These are phyloP conservation scores for Macrophomina tecta DNA, from an alignment of 2,329 filamentous ascomycete genomes.

Conservation along the genomic window DNA sequence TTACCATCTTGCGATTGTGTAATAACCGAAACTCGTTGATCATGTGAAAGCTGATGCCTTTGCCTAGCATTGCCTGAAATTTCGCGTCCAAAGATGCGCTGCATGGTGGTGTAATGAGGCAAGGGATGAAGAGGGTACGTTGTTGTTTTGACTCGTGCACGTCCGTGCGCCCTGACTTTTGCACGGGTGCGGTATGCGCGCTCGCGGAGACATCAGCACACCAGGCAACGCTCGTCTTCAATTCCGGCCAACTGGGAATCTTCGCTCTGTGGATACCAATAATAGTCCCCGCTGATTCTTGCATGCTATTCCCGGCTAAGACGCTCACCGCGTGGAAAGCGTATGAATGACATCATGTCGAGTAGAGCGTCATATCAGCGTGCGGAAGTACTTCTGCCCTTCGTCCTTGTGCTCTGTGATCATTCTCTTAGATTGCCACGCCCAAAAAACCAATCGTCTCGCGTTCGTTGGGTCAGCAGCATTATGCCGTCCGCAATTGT, in stretches of 20 bases:
- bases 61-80: too few relatives aligned
- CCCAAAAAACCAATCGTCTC: neutral
- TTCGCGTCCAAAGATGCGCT: too few relatives aligned
- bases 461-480: neutral
- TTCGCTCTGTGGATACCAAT: conserved; percentile 11
- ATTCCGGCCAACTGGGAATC: neutral
- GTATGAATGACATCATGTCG: neutral
- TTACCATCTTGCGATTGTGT: too few relatives aligned
- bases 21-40: too few relatives aligned
- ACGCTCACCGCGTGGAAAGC: neutral
- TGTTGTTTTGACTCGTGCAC: too few relatives aligned
- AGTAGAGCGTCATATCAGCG: neutral
- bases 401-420: neutral
- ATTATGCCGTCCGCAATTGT: conserved; percentile 30
- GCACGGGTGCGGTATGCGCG: too few relatives aligned
- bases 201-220: conserved; percentile 5
- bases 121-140: too few relatives aligned
- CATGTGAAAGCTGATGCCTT: too few relatives aligned
- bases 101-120: too few relatives aligned
- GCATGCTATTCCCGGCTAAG: neutral
- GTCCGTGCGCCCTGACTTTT: too few relatives aligned
- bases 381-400: neutral
- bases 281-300: neutral
- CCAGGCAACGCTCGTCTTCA: neutral
- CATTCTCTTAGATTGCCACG: too few relatives aligned